A percentile compares a stretch with the other conserved stretches of the same genome.
Evolutionary conservation across 768 basidiomycete species (phyloP).

Genomic region (Obba rivulosa): DNA sequence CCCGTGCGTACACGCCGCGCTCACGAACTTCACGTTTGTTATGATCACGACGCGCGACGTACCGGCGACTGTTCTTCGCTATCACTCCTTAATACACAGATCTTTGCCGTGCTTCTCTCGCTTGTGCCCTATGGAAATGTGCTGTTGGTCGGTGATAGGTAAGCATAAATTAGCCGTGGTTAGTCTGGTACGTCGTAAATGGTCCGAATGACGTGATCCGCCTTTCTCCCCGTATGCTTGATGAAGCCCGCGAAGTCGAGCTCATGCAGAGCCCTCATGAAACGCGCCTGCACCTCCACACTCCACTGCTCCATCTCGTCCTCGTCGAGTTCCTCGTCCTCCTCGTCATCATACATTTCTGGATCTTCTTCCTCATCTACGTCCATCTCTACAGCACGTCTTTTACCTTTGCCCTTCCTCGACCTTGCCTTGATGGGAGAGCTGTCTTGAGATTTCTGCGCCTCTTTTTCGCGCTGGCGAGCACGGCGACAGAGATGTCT

Average conservation of each 20-base stretch:
- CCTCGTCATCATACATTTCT: conserved; percentile 26
- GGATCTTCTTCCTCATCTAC: conserved; percentile 18
- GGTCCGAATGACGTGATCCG: conserved; percentile 68
- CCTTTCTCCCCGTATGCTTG: conserved; percentile 74
- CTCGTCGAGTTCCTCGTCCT: conserved; percentile 15
- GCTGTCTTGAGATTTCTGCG: background rate
- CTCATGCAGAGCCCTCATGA: conserved; percentile 76
- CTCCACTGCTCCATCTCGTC: conserved; percentile 48
- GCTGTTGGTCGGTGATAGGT: background rate
- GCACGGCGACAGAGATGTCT: conserved; percentile 19
- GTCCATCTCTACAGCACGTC: conserved; percentile 3
- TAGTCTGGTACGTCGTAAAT: conserved; percentile 47
- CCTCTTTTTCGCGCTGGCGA: background rate
- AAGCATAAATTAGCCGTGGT: background rate
- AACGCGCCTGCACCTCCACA: conserved; percentile 67
- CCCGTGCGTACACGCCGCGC: too few relatives aligned
- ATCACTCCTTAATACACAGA: too few relatives aligned
- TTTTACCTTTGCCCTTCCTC: background rate
- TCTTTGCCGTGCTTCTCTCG: too few relatives aligned
- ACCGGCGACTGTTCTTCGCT: too few relatives aligned
- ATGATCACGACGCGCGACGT: too few relatives aligned
- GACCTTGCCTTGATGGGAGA: background rate
- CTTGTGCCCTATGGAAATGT: too few relatives aligned
- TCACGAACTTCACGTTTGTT: too few relatives aligned
- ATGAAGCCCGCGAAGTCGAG: conserved; percentile 77